These are phyloP conservation scores for Aspergillus sclerotioniger DNA, from an alignment of 495 filamentous ascomycete genomes.

Conservation along the genomic window DNA sequence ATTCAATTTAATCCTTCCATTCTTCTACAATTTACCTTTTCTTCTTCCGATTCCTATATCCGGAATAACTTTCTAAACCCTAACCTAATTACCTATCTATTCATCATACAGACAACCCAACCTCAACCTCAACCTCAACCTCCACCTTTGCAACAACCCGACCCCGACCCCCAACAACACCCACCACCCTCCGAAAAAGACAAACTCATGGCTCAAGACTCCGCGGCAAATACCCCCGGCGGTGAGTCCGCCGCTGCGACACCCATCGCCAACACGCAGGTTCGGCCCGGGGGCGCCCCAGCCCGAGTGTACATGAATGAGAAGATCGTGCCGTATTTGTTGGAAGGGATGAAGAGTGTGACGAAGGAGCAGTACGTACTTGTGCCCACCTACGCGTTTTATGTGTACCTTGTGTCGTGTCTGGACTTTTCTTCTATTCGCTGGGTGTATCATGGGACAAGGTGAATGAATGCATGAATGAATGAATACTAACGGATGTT, in stretches of 20 bases:
- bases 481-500: slow-evolving; percentile 4
- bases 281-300: slow-evolving; percentile 72
- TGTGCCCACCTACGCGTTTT: background rate
- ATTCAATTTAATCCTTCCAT: slow-evolving; percentile 7
- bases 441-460: too few species aligned
- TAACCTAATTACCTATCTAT: background rate
- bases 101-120: too few species aligned
- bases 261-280: slow-evolving; percentile 39
- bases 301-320: slow-evolving; percentile 86
- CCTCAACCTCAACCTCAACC: background rate
- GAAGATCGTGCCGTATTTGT: slow-evolving; percentile 76
- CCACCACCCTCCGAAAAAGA: background rate
- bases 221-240: slow-evolving; percentile 36
- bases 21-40: background rate
- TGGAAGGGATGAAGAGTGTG: slow-evolving; percentile 91
- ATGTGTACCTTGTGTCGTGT: too few species aligned
- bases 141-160: slow-evolving; percentile 3
- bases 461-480: background rate
- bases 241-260: slow-evolving; percentile 35
- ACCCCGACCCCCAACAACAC: background rate
- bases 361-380: slow-evolving; percentile 74
- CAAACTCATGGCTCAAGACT: slow-evolving; percentile 19
- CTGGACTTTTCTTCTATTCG: too few species aligned
- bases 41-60: background rate
- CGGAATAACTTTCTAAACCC: background rate